These are phyloP conservation scores for Thielaviopsis musarum DNA, from an alignment of 2,329 filamentous ascomycete genomes.

Conservation along the genomic window DNA sequence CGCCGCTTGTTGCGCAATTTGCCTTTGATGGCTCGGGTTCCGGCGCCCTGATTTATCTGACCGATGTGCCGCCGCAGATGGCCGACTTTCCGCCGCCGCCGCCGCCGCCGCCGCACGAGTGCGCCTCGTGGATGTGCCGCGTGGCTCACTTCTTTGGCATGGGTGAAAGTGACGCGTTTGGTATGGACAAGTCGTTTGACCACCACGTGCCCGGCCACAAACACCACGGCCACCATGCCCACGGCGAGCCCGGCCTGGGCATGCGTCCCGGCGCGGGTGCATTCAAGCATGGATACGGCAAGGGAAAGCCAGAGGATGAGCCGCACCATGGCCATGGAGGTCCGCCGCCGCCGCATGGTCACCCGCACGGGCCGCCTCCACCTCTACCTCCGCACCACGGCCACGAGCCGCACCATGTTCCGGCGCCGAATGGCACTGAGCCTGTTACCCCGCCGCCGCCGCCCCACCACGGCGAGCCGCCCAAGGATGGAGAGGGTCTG, in stretches of 20 bases:
- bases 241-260: conserved; percentile 6
- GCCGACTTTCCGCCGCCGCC: background rate
- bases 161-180: background rate
- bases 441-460: background rate
- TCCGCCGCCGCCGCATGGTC: background rate
- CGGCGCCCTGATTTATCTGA: conserved; percentile 8
- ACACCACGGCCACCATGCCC: conserved; percentile 5
- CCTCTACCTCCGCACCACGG: background rate
- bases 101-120: background rate
- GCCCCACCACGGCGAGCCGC: background rate
- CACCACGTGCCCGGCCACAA: conserved; percentile 1
- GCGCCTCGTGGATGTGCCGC: background rate
- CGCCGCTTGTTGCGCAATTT: conserved; percentile 8
- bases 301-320: background rate
- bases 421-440: background rate
- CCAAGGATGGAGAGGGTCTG: background rate
- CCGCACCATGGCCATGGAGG: background rate
- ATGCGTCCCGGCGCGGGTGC: conserved; percentile 5
- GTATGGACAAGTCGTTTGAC: background rate
- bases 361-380: background rate
- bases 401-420: background rate
- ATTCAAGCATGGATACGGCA: conserved; percentile 1
- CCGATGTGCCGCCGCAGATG: conserved; percentile 3
- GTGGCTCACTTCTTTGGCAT: background rate
- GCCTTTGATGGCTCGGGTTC: conserved; percentile 8